phyloP scores from a whole-genome alignment of 2,329 filamentous ascomycete species.

The Fusarium cicatricum region DNA sequence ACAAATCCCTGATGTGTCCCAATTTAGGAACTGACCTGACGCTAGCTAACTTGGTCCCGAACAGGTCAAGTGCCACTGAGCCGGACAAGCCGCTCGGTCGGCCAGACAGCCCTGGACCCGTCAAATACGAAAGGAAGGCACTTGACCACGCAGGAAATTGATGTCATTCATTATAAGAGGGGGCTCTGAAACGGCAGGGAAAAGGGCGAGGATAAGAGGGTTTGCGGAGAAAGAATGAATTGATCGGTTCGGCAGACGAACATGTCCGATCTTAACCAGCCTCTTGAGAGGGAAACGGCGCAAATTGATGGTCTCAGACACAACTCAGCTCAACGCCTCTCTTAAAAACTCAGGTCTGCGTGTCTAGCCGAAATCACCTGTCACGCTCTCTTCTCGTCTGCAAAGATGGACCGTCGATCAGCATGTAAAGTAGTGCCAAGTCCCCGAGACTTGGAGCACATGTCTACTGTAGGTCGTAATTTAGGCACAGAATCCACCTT shows the following conservation, averaged over 20 bases:
- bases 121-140: constrained; percentile 18
- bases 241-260: no score
- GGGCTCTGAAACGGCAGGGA: background rate
- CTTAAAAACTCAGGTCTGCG: background rate
- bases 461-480: constrained; percentile 13
- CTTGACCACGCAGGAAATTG: constrained; percentile 20
- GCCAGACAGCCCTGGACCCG: constrained; percentile 21
- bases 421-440: constrained; percentile 14
- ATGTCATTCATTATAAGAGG: constrained; percentile 26
- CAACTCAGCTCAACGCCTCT: constrained; percentile 7
- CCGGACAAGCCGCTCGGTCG: constrained; percentile 2
- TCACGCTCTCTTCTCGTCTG: constrained; percentile 22
- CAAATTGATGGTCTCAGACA: no score
- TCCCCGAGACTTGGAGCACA: constrained; percentile 10
- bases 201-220: background rate
- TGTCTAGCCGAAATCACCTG: constrained; percentile 4
- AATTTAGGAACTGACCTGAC: constrained; percentile 25
- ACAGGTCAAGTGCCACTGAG: background rate
- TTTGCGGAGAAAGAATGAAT: no score
- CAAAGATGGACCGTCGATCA: constrained; percentile 22
- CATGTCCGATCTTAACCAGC: no score
- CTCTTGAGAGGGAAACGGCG: no score
- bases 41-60: constrained; percentile 3
- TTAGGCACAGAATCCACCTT: background rate
- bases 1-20: constrained; percentile 12